A percentile compares a stretch with the other conserved stretches of the same genome.
Conservation (phyloP, 176 grass and related monocot species). For the Carex myosuroides region DNA sequence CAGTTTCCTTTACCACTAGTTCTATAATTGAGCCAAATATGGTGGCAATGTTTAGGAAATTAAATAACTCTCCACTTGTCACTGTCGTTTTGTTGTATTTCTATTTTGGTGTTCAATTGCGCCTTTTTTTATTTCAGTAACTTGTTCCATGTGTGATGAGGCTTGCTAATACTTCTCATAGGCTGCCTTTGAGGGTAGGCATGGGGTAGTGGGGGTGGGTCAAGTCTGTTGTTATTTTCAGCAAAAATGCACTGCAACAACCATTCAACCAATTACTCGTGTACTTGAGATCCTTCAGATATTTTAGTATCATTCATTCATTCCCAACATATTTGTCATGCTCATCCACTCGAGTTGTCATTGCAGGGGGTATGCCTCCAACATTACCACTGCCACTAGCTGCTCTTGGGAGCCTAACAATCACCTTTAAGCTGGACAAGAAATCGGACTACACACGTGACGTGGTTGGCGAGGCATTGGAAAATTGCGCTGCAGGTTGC, state of each 20-base stretch:
- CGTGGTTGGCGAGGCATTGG: constrained; percentile 41
- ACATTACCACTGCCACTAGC: constrained; percentile 71
- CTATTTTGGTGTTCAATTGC: neutral
- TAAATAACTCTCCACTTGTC: neutral
- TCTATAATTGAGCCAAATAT: neutral
- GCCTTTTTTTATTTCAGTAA: neutral
- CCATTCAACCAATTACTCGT: neutral
- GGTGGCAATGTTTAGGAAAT: neutral
- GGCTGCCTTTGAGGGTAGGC: neutral
- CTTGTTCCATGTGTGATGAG: neutral
- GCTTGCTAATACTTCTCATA: neutral
- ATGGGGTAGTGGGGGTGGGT: neutral
- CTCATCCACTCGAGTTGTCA: neutral
- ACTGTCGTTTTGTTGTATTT: neutral
- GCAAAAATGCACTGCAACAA: neutral
- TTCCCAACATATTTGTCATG: neutral
- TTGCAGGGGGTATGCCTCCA: constrained; percentile 25
- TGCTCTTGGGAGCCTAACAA: constrained; percentile 56
- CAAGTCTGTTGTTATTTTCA: neutral
- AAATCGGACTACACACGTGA: constrained; percentile 37
- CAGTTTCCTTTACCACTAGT: neutral
- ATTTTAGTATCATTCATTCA: neutral
- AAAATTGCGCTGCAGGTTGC: constrained; percentile 48
- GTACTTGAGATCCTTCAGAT: neutral
- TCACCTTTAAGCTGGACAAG: constrained; percentile 63